Evolutionary conservation across 2,329 filamentous ascomycete species (phyloP), one percentile per base, ranked within the genome.

Genomic region (Alternaria dauci): DNA sequence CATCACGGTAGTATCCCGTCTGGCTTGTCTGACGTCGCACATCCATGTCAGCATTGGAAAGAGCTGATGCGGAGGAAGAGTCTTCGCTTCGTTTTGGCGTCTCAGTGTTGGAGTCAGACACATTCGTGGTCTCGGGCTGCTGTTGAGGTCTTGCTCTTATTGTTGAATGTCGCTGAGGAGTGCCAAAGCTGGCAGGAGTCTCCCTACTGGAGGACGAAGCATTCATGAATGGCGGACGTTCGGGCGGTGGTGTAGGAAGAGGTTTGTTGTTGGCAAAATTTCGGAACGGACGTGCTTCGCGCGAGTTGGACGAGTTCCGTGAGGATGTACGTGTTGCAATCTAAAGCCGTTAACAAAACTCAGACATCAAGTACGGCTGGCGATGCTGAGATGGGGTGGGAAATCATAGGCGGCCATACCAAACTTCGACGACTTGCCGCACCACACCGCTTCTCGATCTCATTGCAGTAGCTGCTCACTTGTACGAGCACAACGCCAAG

Each of bases 371-470:
- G 39, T 12, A 30, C 25, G 43, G 20, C 18, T 28, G 28, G 14
- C 34, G 52, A 28, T 44, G 18, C 41, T 44, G 14, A 25, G 38
- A 38, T 26, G 38, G 39, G 30, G 25, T 38, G 32, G 36, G 14
- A 25, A 20, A 41, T 38, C 16, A 36, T 38, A 20, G 55, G 62
- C 63, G 28, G 34, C 39, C 88, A 80, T 85, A 92, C 91, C 83
- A 88, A 87, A 74, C 88, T 91, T 74, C 89, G 89, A 54, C 92
- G 87, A 81, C 92, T 96, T 42, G 94, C 91, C 73, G 92, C 88
- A 18, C 91, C 93, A 44, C 93, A 93, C 72, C 92, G 89, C 75
- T 88, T 89, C 75, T 96, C 90, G 85, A 97, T 96, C 76, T 97
- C 92, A 16, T 88, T 87, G 55, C 96, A 89, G 67, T 95, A 91